Conservation (phyloP, 306 rosid genomes). For the Inga laurina region DNA sequence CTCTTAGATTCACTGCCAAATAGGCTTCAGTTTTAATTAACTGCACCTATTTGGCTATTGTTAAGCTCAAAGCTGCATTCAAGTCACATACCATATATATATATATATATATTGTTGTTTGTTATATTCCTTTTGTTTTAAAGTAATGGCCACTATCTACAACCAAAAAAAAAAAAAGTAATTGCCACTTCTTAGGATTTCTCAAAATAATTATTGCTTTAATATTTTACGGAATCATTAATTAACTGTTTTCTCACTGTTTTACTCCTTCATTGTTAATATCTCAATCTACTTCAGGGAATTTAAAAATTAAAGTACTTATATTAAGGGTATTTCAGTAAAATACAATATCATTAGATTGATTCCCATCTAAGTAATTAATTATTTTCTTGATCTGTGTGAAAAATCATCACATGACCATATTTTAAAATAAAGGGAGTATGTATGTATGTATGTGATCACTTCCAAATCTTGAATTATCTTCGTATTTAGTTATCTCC, state of each 20-base stretch:
- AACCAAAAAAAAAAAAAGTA: not conserved
- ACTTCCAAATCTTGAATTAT: not conserved
- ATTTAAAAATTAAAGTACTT: not conserved
- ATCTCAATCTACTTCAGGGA: not conserved
- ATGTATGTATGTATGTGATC: not conserved
- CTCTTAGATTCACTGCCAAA: not conserved
- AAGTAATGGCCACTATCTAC: not conserved
- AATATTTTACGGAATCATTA: not conserved
- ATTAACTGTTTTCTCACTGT: not conserved
- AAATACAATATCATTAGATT: not conserved
- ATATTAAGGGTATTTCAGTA: not conserved
- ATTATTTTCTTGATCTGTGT: not conserved
- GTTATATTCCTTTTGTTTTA: not conserved
- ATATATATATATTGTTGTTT: not conserved
- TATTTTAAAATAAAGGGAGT: not conserved
- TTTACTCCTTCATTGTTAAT: not conserved
- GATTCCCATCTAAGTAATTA: not conserved
- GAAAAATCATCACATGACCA: not conserved
- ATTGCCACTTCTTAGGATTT: not conserved
- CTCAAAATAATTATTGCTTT: not conserved
- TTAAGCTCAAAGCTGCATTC: not conserved
- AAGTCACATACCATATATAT: not conserved
- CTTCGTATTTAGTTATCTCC: not conserved
- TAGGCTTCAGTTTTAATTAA: not conserved
- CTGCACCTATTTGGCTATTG: not conserved